Conservation (phyloP, 495 filamentous ascomycete genomes). For the Hypoxylon subgilvum region DNA sequence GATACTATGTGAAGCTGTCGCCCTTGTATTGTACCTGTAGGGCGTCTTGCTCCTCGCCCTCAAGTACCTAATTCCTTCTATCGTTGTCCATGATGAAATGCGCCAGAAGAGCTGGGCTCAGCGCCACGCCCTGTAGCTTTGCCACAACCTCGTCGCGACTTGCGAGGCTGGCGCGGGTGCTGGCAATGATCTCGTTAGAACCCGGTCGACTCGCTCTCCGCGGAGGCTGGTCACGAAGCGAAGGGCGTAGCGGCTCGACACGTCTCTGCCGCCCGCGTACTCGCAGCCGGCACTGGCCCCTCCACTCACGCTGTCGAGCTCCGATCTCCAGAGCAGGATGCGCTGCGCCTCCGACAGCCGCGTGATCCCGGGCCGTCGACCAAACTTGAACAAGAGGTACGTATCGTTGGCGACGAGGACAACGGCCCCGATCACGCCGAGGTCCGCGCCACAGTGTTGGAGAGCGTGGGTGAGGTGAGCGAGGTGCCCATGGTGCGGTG, state of each 20-base stretch:
- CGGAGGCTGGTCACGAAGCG: constrained; percentile 8
- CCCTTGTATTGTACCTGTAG: too few relatives aligned
- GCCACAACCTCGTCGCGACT: background rate
- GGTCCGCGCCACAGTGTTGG: constrained; percentile 11
- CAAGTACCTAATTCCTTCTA: background rate
- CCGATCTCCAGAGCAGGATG: constrained; percentile 3
- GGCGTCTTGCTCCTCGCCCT: too few relatives aligned
- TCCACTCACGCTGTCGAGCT: too few relatives aligned
- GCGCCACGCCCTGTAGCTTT: constrained; percentile 2
- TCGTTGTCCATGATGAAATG: background rate
- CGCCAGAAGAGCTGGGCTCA: constrained; percentile 12
- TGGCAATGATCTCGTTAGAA: constrained; percentile 9
- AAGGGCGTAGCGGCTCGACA: background rate
- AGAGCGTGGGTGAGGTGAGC: constrained; percentile 20
- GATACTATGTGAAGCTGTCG: too few relatives aligned
- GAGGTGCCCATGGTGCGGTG: constrained; percentile 36
- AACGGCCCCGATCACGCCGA: constrained; percentile 13
- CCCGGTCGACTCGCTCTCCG: constrained; percentile 12
- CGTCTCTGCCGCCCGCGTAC: background rate
- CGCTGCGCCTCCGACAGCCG: background rate
- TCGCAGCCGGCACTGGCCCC: too few relatives aligned
- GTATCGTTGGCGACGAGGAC: constrained; percentile 13
- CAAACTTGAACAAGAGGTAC: constrained; percentile 9
- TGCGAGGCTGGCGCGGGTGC: background rate
- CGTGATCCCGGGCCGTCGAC: background rate